These are phyloP conservation scores for Vigna reflexopilosa DNA, from an alignment of 306 rosid genomes.

Conservation along the genomic window DNA sequence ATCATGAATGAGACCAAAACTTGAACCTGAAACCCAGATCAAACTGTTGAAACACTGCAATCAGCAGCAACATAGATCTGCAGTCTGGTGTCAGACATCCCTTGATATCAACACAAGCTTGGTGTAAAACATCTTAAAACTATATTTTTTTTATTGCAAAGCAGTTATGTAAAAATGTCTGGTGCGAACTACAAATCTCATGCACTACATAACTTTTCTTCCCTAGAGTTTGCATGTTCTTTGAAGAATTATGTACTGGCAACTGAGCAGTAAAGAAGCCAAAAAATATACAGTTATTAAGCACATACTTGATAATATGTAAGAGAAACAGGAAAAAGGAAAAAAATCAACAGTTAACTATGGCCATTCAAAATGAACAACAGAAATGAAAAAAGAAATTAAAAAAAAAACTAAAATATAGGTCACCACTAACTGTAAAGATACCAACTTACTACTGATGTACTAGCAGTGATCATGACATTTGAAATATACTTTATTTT, in stretches of 20 bases:
- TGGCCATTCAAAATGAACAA: conserved; percentile 11
- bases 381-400: neutral
- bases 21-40: conserved; percentile 45
- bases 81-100: conserved; percentile 31
- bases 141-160: conserved; percentile 10
- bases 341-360: neutral
- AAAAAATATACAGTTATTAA: neutral
- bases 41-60: conserved; percentile 26
- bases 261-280: conserved; percentile 11
- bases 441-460: neutral
- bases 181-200: neutral
- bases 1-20: conserved; percentile 1
- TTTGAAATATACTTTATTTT: conserved; percentile 18
- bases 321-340: neutral
- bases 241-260: neutral
- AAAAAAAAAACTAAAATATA: neutral
- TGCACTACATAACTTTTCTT: neutral
- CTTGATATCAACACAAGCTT: conserved; percentile 23
- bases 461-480: conserved; percentile 11
- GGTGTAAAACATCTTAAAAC: conserved; percentile 30
- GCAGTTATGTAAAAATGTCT: neutral
- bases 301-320: neutral
- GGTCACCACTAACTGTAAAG: conserved; percentile 14
- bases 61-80: conserved; percentile 18
- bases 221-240: conserved; percentile 2